A percentile compares a stretch with the other conserved stretches of the same genome.
phyloP scores from a whole-genome alignment of 2,329 filamentous ascomycete genomes.

The Colletotrichum navitas region DNA sequence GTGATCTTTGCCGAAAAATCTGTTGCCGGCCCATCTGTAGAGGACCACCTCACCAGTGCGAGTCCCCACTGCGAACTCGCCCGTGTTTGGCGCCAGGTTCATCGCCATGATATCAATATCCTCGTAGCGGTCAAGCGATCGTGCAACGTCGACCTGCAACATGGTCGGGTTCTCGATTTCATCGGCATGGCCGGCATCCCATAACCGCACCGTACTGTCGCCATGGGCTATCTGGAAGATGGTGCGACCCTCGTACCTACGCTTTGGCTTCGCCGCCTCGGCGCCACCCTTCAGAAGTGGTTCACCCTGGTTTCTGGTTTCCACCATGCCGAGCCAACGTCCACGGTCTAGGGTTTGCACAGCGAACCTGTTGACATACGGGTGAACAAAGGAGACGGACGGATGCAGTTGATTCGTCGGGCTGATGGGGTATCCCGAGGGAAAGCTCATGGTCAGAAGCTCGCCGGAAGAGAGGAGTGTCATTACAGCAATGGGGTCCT shows the following conservation, averaged over 20 bases:
- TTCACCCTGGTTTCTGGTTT: constrained; percentile 83
- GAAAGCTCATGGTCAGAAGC: constrained; percentile 90
- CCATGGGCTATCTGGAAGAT: constrained; percentile 89
- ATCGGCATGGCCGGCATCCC: constrained; percentile 92
- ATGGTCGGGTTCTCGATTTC: constrained; percentile 89
- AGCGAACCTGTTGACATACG: constrained; percentile 81
- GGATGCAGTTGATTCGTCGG: constrained; percentile 94
- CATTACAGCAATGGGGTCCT: constrained; percentile 91
- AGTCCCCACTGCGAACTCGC: constrained; percentile 87
- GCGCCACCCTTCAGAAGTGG: constrained; percentile 83
- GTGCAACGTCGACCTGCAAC: constrained; percentile 87
- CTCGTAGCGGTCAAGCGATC: constrained; percentile 83
- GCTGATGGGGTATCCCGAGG: constrained; percentile 89
- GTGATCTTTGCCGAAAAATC: constrained; percentile 74
- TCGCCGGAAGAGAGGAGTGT: constrained; percentile 87
- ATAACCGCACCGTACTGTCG: constrained; percentile 91
- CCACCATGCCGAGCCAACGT: constrained; percentile 91
- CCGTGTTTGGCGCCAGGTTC: constrained; percentile 83
- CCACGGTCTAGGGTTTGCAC: constrained; percentile 82
- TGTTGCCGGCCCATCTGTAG: constrained; percentile 90
- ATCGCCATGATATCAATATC: constrained; percentile 83
- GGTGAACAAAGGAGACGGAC: constrained; percentile 88
- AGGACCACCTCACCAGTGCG: constrained; percentile 86
- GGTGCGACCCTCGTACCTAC: constrained; percentile 85
- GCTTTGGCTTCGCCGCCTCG: constrained; percentile 75